Evolutionary conservation across 2,329 filamentous ascomycete genomes (phyloP).

Genomic region (Coniochaeta sp.): DNA sequence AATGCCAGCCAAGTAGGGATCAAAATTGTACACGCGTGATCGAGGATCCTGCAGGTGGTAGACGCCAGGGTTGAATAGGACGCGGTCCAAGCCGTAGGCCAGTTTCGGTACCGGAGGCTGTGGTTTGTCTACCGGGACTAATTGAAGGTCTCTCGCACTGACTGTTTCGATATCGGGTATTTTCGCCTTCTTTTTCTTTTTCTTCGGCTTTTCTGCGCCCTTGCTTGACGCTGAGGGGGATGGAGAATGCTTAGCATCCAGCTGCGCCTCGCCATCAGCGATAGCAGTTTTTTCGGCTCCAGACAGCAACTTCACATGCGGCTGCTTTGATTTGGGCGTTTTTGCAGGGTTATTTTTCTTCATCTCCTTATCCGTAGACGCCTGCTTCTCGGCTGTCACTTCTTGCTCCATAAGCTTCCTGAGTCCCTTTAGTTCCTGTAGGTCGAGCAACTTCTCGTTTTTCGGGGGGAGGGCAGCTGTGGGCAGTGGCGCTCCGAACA

Average conservation of each 20-base stretch:
- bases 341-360: not conserved
- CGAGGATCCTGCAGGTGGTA: slow-evolving; percentile 86
- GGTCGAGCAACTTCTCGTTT: not conserved
- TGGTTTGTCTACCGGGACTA: slow-evolving; percentile 23
- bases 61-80: slow-evolving; percentile 92
- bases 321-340: not conserved
- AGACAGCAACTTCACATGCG: not conserved
- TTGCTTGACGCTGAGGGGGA: not conserved
- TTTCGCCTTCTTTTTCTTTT: slow-evolving; percentile 5
- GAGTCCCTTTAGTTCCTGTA: not conserved
- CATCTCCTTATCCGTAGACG: not conserved
- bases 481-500: not conserved
- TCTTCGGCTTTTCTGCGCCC: not conserved
- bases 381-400: not conserved
- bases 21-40: slow-evolving; percentile 90
- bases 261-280: not conserved
- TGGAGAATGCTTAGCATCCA: not conserved
- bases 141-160: slow-evolving; percentile 15
- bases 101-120: slow-evolving; percentile 49
- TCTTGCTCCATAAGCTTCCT: not conserved
- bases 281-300: not conserved
- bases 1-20: slow-evolving; percentile 85
- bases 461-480: not conserved
- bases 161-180: slow-evolving; percentile 16
- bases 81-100: slow-evolving; percentile 71